phyloP scores from a whole-genome alignment of 1,139 yeast genomes.

The Nakaseomyces sp. region DNA sequence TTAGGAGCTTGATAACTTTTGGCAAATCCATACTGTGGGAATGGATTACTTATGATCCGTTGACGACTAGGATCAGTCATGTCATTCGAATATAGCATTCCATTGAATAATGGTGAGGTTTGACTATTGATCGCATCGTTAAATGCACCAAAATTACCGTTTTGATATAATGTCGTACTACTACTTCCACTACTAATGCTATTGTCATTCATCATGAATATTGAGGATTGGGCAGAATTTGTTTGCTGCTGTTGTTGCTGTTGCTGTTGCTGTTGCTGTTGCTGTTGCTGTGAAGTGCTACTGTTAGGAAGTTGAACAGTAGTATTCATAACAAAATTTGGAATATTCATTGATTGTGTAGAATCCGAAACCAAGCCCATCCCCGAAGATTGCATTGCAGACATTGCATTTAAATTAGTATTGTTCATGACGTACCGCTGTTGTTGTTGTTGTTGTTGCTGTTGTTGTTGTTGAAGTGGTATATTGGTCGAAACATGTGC shows the following conservation, averaged over 20 bases:
- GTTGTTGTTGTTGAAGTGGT: too few relatives aligned
- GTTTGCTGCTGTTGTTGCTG: not conserved
- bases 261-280: too few relatives aligned
- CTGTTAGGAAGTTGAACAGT: constrained; percentile 9
- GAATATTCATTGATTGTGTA: not conserved
- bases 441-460: not conserved
- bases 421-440: not conserved
- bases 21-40: constrained; percentile 11
- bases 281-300: not conserved
- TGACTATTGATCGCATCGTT: not conserved
- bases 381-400: not conserved
- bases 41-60: constrained; percentile 20
- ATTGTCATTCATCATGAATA: constrained; percentile 10
- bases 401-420: not conserved
- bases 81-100: constrained; percentile 10
- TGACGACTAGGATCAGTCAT: constrained; percentile 12
- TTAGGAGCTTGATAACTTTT: not conserved
- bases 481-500: not conserved
- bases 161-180: constrained; percentile 13
- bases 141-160: constrained; percentile 4
- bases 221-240: constrained; percentile 9
- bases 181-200: constrained; percentile 14
- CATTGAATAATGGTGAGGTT: constrained; percentile 1
- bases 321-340: not conserved
- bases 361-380: not conserved